Evolutionary conservation across 2,329 filamentous ascomycete genomes (phyloP).

Genomic region (Ophiostoma sp.): DNA sequence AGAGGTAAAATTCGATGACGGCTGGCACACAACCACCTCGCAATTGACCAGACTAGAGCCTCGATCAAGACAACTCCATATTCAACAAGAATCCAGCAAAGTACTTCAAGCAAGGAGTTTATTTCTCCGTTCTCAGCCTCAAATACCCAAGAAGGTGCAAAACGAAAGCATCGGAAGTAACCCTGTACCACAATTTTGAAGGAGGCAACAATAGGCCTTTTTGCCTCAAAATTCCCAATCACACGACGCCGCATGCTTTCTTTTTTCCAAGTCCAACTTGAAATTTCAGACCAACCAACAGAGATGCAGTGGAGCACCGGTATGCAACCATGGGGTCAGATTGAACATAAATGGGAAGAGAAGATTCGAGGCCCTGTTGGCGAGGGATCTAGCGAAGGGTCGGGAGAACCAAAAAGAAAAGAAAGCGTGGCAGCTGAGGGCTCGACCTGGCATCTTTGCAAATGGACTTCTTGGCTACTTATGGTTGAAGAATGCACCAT

Average conservation of each 20-base stretch:
- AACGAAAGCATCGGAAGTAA: background rate
- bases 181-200: background rate
- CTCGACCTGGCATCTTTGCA: background rate
- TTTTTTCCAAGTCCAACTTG: background rate
- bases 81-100: background rate
- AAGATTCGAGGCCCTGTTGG: background rate
- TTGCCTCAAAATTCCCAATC: background rate
- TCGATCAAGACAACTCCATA: background rate
- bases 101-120: background rate
- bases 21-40: background rate
- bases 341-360: background rate
- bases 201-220: background rate
- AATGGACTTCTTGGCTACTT: background rate
- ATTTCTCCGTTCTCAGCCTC: background rate
- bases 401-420: background rate
- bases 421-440: background rate
- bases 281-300: background rate
- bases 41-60: background rate
- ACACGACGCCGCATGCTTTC: background rate
- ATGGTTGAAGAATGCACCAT: background rate
- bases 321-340: background rate
- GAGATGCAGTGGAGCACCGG: background rate
- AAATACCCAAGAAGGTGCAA: background rate
- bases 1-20: too few relatives aligned
- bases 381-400: background rate